Evolutionary conservation across 805 yeast species (phyloP).

Genomic region (Hanseniaspora occidentalis): DNA sequence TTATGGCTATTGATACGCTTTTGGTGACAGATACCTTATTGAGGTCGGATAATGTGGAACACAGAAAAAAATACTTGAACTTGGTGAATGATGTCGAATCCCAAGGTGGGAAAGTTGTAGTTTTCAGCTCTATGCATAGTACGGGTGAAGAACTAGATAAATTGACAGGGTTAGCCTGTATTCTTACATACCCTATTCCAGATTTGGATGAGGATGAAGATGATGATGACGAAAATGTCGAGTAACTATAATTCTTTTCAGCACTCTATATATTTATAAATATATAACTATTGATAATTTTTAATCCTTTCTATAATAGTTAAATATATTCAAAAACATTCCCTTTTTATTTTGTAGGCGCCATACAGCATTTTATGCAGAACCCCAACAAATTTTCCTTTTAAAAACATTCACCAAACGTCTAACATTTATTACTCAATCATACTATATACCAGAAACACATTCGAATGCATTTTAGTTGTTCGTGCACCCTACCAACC

Average conservation of each 20-base stretch:
- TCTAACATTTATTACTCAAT: too few relatives aligned
- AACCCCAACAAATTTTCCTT: too few relatives aligned
- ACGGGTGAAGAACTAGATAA: slow-evolving; percentile 83
- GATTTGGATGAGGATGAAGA: slow-evolving; percentile 51
- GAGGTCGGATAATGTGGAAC: slow-evolving; percentile 58
- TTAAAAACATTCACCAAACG: too few relatives aligned
- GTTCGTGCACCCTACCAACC: too few relatives aligned
- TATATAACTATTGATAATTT: too few relatives aligned
- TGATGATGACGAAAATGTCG: not conserved
- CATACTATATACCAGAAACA: too few relatives aligned
- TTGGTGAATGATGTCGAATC: slow-evolving; percentile 56
- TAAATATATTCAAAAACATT: too few relatives aligned
- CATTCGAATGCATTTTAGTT: too few relatives aligned
- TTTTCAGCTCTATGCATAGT: slow-evolving; percentile 77
- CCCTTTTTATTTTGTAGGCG: too few relatives aligned
- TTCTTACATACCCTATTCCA: slow-evolving; percentile 70
- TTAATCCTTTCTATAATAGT: too few relatives aligned
- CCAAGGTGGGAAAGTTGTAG: slow-evolving; percentile 63
- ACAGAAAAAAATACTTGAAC: slow-evolving; percentile 55
- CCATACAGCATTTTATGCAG: too few relatives aligned
- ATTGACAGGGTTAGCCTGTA: slow-evolving; percentile 83
- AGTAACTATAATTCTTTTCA: not conserved
- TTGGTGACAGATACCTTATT: slow-evolving; percentile 72
- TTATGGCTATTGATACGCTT: slow-evolving; percentile 66
- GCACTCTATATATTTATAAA: too few relatives aligned